These are phyloP conservation scores for Aphanomyces euteiches DNA, from an alignment of 352 stramenopile species.

Conservation along the genomic window DNA sequence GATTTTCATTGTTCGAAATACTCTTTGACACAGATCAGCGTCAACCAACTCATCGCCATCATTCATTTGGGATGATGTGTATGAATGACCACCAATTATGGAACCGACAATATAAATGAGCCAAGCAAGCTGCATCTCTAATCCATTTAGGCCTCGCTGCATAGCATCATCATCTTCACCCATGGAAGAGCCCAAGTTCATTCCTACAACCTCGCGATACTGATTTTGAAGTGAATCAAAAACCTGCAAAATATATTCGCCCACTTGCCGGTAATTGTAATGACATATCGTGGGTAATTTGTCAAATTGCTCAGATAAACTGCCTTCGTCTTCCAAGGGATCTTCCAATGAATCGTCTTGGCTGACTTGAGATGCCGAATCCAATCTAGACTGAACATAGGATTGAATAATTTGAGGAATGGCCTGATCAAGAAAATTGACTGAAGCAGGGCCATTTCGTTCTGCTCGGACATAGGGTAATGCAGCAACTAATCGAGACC, in stretches of 20 bases:
- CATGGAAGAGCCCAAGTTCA: constrained; percentile 63
- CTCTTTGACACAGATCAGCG: constrained; percentile 92
- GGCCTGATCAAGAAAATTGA: constrained; percentile 64
- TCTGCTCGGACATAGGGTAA: constrained; percentile 93
- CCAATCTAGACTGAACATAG: constrained; percentile 95
- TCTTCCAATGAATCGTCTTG: constrained; percentile 93
- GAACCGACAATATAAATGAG: constrained; percentile 95
- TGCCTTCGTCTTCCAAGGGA: constrained; percentile 95
- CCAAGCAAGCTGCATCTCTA: constrained; percentile 97
- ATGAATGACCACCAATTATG: constrained; percentile 95
- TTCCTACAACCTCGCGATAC: constrained; percentile 87
- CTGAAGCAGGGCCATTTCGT: constrained; percentile 49
- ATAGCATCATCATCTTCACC: constrained; percentile 45
- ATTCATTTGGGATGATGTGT: constrained; percentile 82
- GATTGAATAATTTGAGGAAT: constrained; percentile 90
- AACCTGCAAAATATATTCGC: constrained; percentile 90
- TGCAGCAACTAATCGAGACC: constrained; percentile 93
- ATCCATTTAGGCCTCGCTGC: constrained; percentile 49
- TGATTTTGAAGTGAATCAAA: constrained; percentile 93
- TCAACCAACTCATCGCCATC: constrained; percentile 95
- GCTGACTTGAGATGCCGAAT: constrained; percentile 91
- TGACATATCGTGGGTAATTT: constrained; percentile 95
- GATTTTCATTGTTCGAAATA: constrained; percentile 94
- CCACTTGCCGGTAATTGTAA: constrained; percentile 93
- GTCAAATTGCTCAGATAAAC: constrained; percentile 95